A percentile compares a stretch with the other conserved stretches of the same genome.
Conservation (phyloP, 2,329 filamentous ascomycete species). For the Fusarium transvaalense region DNA sequence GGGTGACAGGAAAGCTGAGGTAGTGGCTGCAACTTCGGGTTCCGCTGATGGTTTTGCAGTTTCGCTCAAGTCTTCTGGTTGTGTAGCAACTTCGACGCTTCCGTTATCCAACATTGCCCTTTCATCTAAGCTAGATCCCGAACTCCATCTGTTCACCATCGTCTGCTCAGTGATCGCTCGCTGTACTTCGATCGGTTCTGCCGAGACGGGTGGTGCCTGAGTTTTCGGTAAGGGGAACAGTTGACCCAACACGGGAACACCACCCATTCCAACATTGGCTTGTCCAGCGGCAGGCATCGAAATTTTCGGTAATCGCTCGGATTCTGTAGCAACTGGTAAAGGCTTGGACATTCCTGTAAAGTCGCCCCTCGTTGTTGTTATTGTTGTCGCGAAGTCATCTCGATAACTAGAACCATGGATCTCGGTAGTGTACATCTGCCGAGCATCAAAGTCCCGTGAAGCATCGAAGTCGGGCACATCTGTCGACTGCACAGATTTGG, state of each 20-base stretch:
- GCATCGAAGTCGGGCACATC: slow-evolving; percentile 22
- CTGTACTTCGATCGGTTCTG: slow-evolving; percentile 36
- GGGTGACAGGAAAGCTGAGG: slow-evolving; percentile 65
- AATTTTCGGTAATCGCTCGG: slow-evolving; percentile 54
- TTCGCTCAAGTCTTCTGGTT: background rate
- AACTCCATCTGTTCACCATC: slow-evolving; percentile 63
- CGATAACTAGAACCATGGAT: slow-evolving; percentile 62
- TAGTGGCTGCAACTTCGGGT: slow-evolving; percentile 56
- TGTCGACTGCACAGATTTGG: background rate
- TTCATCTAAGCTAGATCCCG: slow-evolving; percentile 58
- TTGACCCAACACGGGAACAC: slow-evolving; percentile 56
- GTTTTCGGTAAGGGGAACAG: slow-evolving; percentile 58
- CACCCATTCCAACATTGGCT: slow-evolving; percentile 54
- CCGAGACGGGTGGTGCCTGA: slow-evolving; percentile 41
- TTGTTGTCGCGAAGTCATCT: slow-evolving; percentile 62
- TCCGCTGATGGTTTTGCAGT: slow-evolving; percentile 2
- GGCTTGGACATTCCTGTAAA: slow-evolving; percentile 34
- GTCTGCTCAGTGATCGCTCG: slow-evolving; percentile 49
- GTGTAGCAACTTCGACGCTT: slow-evolving; percentile 21
- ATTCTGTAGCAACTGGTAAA: slow-evolving; percentile 22
- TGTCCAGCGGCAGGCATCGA: slow-evolving; percentile 55
- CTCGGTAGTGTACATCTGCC: slow-evolving; percentile 54
- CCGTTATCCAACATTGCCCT: slow-evolving; percentile 59
- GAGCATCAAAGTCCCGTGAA: slow-evolving; percentile 32
- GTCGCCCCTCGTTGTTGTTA: slow-evolving; percentile 53